phyloP scores from a whole-genome alignment of 208 protist genomes.

The Trypanosomatidae sp. region DNA sequence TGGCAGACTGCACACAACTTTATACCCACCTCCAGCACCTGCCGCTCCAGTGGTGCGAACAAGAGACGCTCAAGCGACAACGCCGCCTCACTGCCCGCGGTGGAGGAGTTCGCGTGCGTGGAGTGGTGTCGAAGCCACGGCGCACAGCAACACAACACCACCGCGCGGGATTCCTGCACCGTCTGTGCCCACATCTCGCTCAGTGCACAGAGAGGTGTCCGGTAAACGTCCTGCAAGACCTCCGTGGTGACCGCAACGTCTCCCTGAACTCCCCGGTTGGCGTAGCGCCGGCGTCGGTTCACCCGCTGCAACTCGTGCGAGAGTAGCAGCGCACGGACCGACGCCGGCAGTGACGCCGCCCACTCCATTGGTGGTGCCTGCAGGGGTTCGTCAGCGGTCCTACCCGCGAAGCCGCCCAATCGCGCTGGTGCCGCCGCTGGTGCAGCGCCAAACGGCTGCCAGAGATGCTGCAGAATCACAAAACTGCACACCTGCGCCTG shows the following conservation, averaged over 20 bases:
- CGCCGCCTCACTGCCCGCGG: neutral
- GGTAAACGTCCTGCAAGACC: neutral
- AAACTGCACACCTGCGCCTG: constrained; percentile 19
- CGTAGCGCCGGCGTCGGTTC: constrained; percentile 6
- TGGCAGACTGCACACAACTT: constrained; percentile 14
- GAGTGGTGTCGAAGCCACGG: constrained; percentile 16
- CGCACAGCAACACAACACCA: constrained; percentile 19
- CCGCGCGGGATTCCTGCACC: constrained; percentile 11
- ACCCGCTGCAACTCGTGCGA: constrained; percentile 13
- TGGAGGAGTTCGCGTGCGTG: neutral
- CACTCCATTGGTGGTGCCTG: constrained; percentile 16
- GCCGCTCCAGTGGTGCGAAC: constrained; percentile 6
- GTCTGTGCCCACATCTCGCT: constrained; percentile 9
- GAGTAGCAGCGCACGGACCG: constrained; percentile 17
- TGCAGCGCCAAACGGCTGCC: constrained; percentile 5
- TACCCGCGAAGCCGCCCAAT: neutral
- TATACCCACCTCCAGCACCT: constrained; percentile 13
- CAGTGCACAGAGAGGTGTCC: neutral
- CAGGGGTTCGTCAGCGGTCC: neutral
- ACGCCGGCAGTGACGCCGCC: constrained; percentile 14
- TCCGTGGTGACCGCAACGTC: neutral
- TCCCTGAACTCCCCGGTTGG: neutral
- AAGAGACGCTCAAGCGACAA: neutral
- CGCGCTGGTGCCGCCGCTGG: neutral
- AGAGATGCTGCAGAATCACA: constrained; percentile 25